Evolutionary conservation across 2,329 filamentous ascomycete genomes (phyloP), one percentile per base, ranked within the genome.

Genomic region (Exophiala dermatitidis): DNA sequence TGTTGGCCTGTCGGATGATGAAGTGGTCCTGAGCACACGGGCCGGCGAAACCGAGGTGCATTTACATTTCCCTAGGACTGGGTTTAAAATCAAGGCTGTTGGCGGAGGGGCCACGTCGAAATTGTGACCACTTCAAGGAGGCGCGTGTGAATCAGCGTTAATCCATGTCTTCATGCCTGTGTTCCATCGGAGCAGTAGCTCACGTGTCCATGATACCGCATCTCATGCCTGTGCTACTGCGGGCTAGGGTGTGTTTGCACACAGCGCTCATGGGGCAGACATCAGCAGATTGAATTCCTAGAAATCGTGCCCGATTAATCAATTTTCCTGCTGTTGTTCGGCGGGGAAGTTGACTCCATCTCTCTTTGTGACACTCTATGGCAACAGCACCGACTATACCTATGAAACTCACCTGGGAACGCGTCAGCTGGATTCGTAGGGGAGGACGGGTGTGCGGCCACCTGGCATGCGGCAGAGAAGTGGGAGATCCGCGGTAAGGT

Each of bases 41-140:
- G 71, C 70, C 2, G 67, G 68, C 54, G 68, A 67, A 29, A 71
- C 61, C 30, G 66, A 71, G 7, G 68, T 85, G 19, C 73, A 74
- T 50, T 68, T 86, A 33, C 82, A 86, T 70, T 77, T 78, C 50
- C 83, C 83, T 4, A 73, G 83, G 60, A 76, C 61, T 38, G 66
- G 66, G 34, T 69, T 67, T 49, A 62, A 64, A 33, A 62, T 65
- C 50, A 59, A 48, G 47, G 48, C 50, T 29, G 31, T 52, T 50
- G 53, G 9, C n/a, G 53, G 12, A 28, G 38, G 48, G 44, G 44
- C 36, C 38, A 37, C 47, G 28, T 50, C 56, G 9, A 60, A 54
- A 19, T 30, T 62, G 55, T 62, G 43, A 56, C 31, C 12, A 43
- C 12, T 26, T 5, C 38, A 28, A 19, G 19, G 38, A 41, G 38